These are phyloP conservation scores for Osmozyma mogii DNA, from an alignment of 805 yeast species.

Conservation along the genomic window DNA sequence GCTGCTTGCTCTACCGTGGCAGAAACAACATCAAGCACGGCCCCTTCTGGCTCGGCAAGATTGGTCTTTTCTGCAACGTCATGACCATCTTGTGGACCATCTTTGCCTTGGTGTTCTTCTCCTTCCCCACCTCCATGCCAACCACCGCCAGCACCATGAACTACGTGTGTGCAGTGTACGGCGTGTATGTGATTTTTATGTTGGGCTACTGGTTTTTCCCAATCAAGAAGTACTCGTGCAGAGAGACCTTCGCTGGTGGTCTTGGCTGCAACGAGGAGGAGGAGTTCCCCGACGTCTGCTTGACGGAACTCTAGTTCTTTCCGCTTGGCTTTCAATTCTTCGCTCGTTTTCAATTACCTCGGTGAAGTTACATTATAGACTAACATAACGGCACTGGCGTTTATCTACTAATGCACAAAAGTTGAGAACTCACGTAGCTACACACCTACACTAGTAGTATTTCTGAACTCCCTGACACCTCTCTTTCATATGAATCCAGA, in stretches of 20 bases:
- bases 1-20: constrained; percentile 27
- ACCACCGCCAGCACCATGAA: constrained; percentile 22
- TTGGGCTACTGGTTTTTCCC: constrained; percentile 38
- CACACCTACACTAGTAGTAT: neutral
- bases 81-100: constrained; percentile 27
- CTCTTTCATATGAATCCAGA: constrained; percentile 43
- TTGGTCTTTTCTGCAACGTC: constrained; percentile 27
- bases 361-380: no score
- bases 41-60: constrained; percentile 34
- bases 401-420: no score
- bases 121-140: constrained; percentile 28
- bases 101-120: constrained; percentile 31
- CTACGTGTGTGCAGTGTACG: constrained; percentile 21
- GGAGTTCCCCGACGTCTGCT: constrained; percentile 38
- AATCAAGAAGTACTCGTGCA: constrained; percentile 27
- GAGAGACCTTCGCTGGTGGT: constrained; percentile 37
- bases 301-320: constrained; percentile 21
- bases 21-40: constrained; percentile 33
- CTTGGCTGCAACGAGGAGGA: constrained; percentile 30
- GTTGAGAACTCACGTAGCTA: no score
- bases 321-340: no score
- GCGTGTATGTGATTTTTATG: constrained; percentile 24
- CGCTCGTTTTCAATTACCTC: no score
- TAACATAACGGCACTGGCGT: no score
- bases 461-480: constrained; percentile 42